A percentile compares a stretch with the other conserved stretches of the same genome.
These are phyloP conservation scores for Phyllosticta citribraziliensis DNA, from an alignment of 2,329 filamentous ascomycete genomes.

Conservation along the genomic window DNA sequence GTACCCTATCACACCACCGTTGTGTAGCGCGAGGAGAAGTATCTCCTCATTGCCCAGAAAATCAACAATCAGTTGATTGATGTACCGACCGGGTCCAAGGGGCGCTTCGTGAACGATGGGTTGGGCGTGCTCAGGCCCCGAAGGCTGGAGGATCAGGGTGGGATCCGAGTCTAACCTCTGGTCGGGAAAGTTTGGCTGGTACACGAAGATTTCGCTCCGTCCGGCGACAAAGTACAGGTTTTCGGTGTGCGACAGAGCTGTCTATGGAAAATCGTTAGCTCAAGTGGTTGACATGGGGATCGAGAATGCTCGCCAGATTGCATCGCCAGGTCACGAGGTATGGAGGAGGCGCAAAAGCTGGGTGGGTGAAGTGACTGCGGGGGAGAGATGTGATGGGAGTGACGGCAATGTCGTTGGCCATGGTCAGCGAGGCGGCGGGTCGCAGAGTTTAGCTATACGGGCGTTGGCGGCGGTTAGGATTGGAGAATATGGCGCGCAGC, in stretches of 20 bases:
- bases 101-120: not conserved
- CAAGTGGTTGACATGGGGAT: not conserved
- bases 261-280: constrained; percentile 18
- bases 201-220: constrained; percentile 30
- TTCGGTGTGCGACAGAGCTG: constrained; percentile 34
- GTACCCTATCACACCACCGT: constrained; percentile 44
- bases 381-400: not conserved
- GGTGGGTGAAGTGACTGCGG: not conserved
- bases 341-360: constrained; percentile 8
- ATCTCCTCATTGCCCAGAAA: constrained; percentile 38
- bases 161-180: constrained; percentile 29
- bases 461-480: not conserved
- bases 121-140: constrained; percentile 16
- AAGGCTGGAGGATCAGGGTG: constrained; percentile 29
- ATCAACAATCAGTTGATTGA: constrained; percentile 36
- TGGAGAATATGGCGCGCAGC: not conserved
- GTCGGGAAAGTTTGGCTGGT: constrained; percentile 33
- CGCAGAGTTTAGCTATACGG: not conserved
- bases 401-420: not conserved
- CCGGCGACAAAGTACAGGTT: constrained; percentile 43
- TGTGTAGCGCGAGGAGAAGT: constrained; percentile 44
- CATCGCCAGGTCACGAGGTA: constrained; percentile 30
- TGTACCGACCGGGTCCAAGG: constrained; percentile 20
- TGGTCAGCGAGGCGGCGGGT: not conserved
- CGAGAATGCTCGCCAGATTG: constrained; percentile 25